These are phyloP conservation scores for Sphagnum magellanicum DNA, from an alignment of 228 moss, liverwort and hornwort genomes.

Conservation along the genomic window DNA sequence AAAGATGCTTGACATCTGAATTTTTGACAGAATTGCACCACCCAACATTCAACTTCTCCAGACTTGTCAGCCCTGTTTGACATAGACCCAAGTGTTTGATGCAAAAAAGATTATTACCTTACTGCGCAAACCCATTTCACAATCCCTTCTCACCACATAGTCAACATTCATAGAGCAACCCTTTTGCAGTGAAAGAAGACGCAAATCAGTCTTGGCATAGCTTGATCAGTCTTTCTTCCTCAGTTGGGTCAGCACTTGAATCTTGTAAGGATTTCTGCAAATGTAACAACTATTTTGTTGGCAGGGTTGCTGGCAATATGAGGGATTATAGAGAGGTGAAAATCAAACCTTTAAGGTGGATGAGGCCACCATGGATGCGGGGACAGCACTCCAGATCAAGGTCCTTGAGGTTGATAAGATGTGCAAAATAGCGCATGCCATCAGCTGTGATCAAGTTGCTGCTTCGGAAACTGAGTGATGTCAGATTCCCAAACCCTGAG, in stretches of 20 bases:
- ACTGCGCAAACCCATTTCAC: no score
- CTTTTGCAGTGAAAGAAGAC: no score
- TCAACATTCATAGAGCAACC: no score
- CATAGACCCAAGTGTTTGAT: constrained; percentile 13
- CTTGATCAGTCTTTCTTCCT: no score
- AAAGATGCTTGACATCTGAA: constrained; percentile 35
- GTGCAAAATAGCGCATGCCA: constrained; percentile 36
- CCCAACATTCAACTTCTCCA: constrained; percentile 46
- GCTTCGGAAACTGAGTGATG: constrained; percentile 39
- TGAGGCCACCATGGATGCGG: constrained; percentile 40
- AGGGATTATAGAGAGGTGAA: no score
- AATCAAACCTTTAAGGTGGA: constrained; percentile 28
- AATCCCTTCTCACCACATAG: no score
- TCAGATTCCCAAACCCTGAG: constrained; percentile 38
- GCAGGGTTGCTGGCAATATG: no score
- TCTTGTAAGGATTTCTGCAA: no score
- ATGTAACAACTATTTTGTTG: no score
- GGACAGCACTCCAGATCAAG: constrained; percentile 52
- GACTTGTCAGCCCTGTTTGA: constrained; percentile 24
- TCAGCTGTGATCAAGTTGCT: constrained; percentile 39
- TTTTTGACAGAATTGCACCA: constrained; percentile 50
- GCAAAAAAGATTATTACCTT: constrained; percentile 29
- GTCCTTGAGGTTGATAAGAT: constrained; percentile 39
- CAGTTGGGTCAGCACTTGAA: no score
- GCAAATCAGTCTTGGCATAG: no score